Base-by-base conservation (phyloP, 257 asterid species). In the Eustoma russellianum region DNA sequence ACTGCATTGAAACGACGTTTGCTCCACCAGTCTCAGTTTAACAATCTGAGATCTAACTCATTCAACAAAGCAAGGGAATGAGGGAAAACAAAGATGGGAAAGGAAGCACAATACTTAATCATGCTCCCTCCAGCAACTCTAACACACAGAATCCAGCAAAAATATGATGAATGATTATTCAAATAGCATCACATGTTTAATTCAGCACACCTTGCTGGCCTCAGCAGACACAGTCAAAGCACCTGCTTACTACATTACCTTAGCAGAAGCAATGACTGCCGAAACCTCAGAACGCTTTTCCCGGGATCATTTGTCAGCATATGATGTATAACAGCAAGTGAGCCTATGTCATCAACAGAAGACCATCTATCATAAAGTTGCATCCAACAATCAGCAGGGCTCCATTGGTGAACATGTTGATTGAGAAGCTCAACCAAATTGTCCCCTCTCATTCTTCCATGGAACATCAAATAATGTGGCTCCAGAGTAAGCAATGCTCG, bases 301-400 rank as follows among this genome's bases (percentile, higher is more conserved):
- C 74, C 74, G 0, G 74, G 79, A 62, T 72, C 71, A 46, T 66
- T 66, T 52, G 66, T 51, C 50, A 76, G 69, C 82, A 76, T 76
- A 60, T 66, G 79, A 48, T 72, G 77, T 52, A 76, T 65, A 30
- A 72, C 82, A 63, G 77, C 64, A 51, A 76, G 68, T 41, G 82
- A 76, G 52, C 82, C 82, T 49, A 76, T 63, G 48, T 76, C 82
- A 51, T 76, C 82, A 51, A 76, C 79, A 45, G 76, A 72, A 68
- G 82, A 76, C 82, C 82, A 76, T 51, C 72, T 56, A 43, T 76
- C 72, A 48, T 76, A 72, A 11, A 76, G 61, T 59, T 76, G 82
- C 77, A 76, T 62, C 82, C 82, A 76, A 66, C 82, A 72, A 72
- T 76, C 82, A 50, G 82, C 82, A 24, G 82, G 57, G 58, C 79